Percentiles rank a stretch among this genome's conserved stretches.
These are phyloP conservation scores for Hydrangea macrophylla DNA, from an alignment of 148 eudicot species.

Conservation along the genomic window DNA sequence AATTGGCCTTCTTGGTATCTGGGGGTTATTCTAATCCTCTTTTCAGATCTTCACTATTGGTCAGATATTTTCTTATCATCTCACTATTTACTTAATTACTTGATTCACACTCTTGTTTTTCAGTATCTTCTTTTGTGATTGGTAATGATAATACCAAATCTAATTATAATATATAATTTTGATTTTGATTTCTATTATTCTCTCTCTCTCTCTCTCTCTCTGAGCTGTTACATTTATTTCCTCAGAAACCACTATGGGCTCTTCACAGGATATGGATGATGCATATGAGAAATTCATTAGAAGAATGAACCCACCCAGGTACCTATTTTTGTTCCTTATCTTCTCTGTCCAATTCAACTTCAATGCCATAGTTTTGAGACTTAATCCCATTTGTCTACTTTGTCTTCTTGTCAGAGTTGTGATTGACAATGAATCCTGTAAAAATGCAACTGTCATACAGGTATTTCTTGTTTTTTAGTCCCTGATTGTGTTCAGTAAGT, in stretches of 20 bases:
- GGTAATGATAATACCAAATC: too few species aligned
- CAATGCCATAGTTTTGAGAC: background rate
- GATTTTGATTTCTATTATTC: constrained; percentile 4
- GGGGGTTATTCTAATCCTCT: constrained; percentile 10
- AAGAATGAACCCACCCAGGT: constrained; percentile 97
- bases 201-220: background rate
- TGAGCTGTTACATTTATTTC: constrained; percentile 11
- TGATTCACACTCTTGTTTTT: constrained; percentile 21
- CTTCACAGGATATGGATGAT: constrained; percentile 65
- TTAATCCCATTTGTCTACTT: constrained; percentile 18
- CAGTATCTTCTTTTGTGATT: background rate
- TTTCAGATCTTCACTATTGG: constrained; percentile 16
- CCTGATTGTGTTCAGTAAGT: background rate
- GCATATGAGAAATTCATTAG: constrained; percentile 89
- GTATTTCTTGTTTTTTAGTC: constrained; percentile 26
- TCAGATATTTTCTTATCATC: background rate
- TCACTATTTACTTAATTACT: background rate
- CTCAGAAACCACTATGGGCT: constrained; percentile 60
- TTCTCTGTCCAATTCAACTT: background rate
- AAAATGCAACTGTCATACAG: constrained; percentile 88
- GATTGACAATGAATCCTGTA: constrained; percentile 81
- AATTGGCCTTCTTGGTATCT: constrained; percentile 23
- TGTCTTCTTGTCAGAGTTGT: constrained; percentile 62
- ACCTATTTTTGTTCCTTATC: constrained; percentile 10
- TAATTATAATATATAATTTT: too few species aligned